These are phyloP conservation scores for Heliosperma pusillum DNA, from an alignment of 148 eudicot genomes.

Conservation along the genomic window DNA sequence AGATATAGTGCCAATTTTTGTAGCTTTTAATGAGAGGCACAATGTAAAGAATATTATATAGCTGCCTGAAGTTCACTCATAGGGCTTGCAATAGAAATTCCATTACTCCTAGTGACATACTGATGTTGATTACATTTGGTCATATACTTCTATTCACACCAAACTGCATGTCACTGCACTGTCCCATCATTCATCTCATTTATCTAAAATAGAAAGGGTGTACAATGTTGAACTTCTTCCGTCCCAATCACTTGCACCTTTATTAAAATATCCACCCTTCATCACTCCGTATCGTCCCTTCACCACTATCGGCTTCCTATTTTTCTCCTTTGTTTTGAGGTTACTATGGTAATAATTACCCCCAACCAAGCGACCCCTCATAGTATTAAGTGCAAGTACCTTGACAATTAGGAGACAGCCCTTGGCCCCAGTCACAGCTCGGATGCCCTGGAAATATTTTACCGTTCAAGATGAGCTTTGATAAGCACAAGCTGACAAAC, in stretches of 20 bases:
- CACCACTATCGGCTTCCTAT: background rate
- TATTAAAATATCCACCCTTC: background rate
- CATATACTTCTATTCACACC: background rate
- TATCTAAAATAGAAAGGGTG: too few species aligned
- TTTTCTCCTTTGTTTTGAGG: background rate
- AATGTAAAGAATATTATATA: constrained; percentile 1
- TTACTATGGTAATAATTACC: background rate
- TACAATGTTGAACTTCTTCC: too few species aligned
- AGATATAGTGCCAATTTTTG: background rate
- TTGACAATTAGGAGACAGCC: constrained; percentile 95
- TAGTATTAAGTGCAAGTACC: constrained; percentile 36
- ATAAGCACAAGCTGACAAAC: background rate
- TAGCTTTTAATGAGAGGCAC: constrained; percentile 2
- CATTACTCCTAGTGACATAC: background rate
- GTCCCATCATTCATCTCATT: background rate
- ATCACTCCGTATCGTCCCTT: background rate
- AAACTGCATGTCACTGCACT: background rate
- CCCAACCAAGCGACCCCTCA: background rate
- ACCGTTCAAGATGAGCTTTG: constrained; percentile 6
- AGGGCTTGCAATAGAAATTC: background rate
- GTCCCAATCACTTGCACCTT: too few species aligned
- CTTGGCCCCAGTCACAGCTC: constrained; percentile 89
- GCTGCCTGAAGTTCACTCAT: background rate
- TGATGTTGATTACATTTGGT: background rate
- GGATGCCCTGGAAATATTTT: constrained; percentile 56